phyloP scores from a whole-genome alignment of 2,329 filamentous ascomycete species.

The Microdochium nivale region DNA sequence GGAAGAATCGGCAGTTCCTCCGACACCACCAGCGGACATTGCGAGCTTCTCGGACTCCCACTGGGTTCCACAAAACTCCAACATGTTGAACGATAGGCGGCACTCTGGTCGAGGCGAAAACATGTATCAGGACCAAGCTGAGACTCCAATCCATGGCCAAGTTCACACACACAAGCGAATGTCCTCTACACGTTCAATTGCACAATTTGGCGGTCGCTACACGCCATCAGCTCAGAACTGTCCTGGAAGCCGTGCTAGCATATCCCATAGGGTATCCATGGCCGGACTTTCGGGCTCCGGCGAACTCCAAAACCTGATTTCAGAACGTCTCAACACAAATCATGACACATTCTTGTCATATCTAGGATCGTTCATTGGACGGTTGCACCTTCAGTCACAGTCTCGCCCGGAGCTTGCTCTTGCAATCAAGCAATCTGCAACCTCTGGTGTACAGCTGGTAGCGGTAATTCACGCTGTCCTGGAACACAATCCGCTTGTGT shows the following conservation, averaged over 20 bases:
- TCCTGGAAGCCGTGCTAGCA: conserved; percentile 36
- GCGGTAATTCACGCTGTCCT: conserved; percentile 75
- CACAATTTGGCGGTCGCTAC: conserved; percentile 17
- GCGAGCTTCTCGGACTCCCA: conserved; percentile 27
- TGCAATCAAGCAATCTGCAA: conserved; percentile 75
- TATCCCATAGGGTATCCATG: conserved; percentile 70
- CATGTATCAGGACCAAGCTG: conserved; percentile 26
- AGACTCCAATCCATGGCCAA: conserved; percentile 16
- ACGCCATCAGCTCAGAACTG: conserved; percentile 28
- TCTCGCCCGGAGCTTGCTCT: conserved; percentile 75
- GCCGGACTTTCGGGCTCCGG: conserved; percentile 56
- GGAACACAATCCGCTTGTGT: conserved; percentile 63
- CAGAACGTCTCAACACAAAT: conserved; percentile 67
- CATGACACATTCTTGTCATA: conserved; percentile 88
- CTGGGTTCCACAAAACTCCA: conserved; percentile 24
- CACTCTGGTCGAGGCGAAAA: conserved; percentile 22
- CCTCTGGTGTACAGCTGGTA: conserved; percentile 71
- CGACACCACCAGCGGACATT: conserved; percentile 55
- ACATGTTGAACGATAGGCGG: conserved; percentile 31
- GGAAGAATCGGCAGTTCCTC: conserved; percentile 50
- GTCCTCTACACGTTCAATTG: conserved; percentile 32
- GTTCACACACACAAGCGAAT: conserved; percentile 27
- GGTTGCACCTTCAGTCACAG: conserved; percentile 83
- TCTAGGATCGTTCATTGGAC: conserved; percentile 86
- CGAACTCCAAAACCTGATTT: conserved; percentile 67